Evolutionary conservation across 1,139 yeast species (phyloP).

Genomic region (Protomyces macrosporus): DNA sequence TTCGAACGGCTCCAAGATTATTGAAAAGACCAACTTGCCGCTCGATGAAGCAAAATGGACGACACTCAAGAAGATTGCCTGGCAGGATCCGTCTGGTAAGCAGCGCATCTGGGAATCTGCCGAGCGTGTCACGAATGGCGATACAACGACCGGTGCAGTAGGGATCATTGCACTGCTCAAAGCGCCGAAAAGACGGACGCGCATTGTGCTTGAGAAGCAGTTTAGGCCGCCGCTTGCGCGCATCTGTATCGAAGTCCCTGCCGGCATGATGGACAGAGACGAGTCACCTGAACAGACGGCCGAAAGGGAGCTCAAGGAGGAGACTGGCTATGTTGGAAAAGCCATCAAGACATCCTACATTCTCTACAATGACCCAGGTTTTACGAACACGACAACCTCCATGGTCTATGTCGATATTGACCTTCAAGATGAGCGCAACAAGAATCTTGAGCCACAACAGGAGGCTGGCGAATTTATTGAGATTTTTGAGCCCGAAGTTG

Average conservation of each 20-base stretch:
- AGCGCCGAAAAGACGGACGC: constrained; percentile 14
- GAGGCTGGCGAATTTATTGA: constrained; percentile 56
- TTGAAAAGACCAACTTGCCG: constrained; percentile 8
- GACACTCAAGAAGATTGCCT: constrained; percentile 22
- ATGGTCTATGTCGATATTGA: constrained; percentile 78
- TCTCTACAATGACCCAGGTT: constrained; percentile 80
- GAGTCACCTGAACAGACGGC: constrained; percentile 79
- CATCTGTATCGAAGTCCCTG: constrained; percentile 71
- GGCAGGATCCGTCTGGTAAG: constrained; percentile 27
- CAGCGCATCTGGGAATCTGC: constrained; percentile 28
- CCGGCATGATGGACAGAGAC: constrained; percentile 82
- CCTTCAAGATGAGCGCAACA: constrained; percentile 56
- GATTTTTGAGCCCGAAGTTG: constrained; percentile 20
- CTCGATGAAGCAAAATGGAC: constrained; percentile 28
- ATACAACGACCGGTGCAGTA: constrained; percentile 25
- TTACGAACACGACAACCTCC: constrained; percentile 82
- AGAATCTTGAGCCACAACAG: constrained; percentile 62
- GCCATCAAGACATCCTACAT: constrained; percentile 51
- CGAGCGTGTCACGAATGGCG: constrained; percentile 24
- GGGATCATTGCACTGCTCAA: constrained; percentile 28
- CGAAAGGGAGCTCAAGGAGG: constrained; percentile 78
- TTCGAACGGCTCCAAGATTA: constrained; percentile 24
- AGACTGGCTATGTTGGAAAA: constrained; percentile 80
- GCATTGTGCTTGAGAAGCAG: constrained; percentile 27
- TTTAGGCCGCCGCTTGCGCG: constrained; percentile 27